Conservation (phyloP, 1,139 yeast genomes). For the Taphrina flavorubra region DNA sequence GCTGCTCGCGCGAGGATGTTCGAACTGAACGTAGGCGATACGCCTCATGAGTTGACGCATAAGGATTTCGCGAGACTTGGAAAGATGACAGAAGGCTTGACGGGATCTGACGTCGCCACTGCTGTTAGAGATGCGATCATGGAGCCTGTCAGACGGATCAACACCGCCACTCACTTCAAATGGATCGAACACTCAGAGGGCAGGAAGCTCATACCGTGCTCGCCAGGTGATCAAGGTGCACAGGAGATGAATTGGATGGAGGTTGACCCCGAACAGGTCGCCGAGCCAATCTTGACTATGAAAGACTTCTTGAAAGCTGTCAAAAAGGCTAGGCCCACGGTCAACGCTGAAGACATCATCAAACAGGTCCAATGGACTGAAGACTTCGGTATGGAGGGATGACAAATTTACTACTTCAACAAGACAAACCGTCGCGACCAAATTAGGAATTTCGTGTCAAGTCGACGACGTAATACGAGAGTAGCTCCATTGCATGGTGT, state of each 20-base stretch:
- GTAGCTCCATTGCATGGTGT: too few species aligned
- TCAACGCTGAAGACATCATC: slow-evolving; percentile 77
- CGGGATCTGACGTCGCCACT: slow-evolving; percentile 96
- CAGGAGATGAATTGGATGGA: slow-evolving; percentile 93
- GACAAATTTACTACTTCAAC: not conserved
- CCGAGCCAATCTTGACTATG: slow-evolving; percentile 85
- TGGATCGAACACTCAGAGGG: slow-evolving; percentile 55
- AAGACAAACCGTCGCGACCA: too few species aligned
- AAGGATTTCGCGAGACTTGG: slow-evolving; percentile 81
- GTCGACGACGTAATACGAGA: too few species aligned
- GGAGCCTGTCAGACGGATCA: slow-evolving; percentile 97
- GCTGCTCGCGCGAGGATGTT: slow-evolving; percentile 94
- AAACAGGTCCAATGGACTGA: slow-evolving; percentile 87
- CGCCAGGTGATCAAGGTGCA: slow-evolving; percentile 92
- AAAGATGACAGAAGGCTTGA: slow-evolving; percentile 94
- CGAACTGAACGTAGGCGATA: slow-evolving; percentile 87
- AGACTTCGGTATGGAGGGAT: slow-evolving; percentile 61
- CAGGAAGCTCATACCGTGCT: slow-evolving; percentile 79
- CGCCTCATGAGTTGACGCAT: slow-evolving; percentile 77
- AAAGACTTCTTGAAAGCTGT: slow-evolving; percentile 94
- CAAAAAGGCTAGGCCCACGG: slow-evolving; percentile 92
- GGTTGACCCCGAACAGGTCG: slow-evolving; percentile 82
- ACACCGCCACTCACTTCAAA: slow-evolving; percentile 94
- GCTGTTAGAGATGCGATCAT: slow-evolving; percentile 96
- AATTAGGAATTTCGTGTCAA: too few species aligned